phyloP scores from a whole-genome alignment of 805 yeast species.

The Wickerhamomyces bisporus region DNA sequence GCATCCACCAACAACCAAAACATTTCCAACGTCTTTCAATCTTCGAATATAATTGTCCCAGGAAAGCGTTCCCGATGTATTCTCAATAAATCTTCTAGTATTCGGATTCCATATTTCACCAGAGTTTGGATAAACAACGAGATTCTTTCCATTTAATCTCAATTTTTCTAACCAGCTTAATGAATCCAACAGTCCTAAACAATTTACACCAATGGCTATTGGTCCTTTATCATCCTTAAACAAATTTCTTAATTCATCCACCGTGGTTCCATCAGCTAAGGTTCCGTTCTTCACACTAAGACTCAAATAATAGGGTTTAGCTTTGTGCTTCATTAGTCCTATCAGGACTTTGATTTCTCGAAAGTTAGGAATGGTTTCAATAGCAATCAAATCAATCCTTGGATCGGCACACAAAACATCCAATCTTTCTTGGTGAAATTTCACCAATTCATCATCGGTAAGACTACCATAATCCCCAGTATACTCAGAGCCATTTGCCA shows the following conservation, averaged over 20 bases:
- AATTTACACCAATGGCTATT: constrained; percentile 57
- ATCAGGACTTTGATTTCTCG: constrained; percentile 48
- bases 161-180: constrained; percentile 34
- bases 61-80: constrained; percentile 17
- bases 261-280: constrained; percentile 47
- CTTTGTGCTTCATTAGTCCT: constrained; percentile 30
- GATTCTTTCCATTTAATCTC: constrained; percentile 24
- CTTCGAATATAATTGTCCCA: constrained; percentile 36
- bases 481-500: constrained; percentile 63
- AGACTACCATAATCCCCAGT: constrained; percentile 53
- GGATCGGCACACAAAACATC: constrained; percentile 31
- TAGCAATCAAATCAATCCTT: constrained; percentile 47
- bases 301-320: constrained; percentile 35
- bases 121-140: constrained; percentile 69
- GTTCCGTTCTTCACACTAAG: constrained; percentile 34
- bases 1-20: constrained; percentile 67
- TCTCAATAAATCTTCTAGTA: constrained; percentile 37
- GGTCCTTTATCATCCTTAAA: constrained; percentile 15
- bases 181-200: constrained; percentile 46
- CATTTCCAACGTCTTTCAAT: constrained; percentile 35
- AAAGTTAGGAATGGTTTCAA: constrained; percentile 66
- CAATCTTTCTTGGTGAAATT: constrained; percentile 46
- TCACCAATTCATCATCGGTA: constrained; percentile 29
- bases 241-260: constrained; percentile 28
- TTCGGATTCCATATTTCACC: constrained; percentile 59